Evolutionary conservation across 2,329 filamentous ascomycete species (phyloP), one percentile per base, ranked within the genome.

Genomic region (Moelleriella libera): DNA sequence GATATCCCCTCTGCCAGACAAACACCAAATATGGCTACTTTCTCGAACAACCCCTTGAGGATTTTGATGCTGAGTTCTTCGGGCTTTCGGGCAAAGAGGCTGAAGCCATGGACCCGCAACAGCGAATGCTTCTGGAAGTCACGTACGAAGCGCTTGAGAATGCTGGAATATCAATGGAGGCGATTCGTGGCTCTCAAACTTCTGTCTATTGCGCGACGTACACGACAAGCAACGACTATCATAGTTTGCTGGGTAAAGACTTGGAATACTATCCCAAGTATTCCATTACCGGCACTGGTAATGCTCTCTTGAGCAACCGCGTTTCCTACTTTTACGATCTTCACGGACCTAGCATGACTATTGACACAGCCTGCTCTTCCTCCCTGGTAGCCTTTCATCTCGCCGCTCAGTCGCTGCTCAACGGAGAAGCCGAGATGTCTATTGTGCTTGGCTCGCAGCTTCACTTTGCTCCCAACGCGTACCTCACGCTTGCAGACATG

Each of bases 101-200:
- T 12, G 12, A 8, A 12, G 34, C 34, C 8, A 37, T 37, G 34
- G 34, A 37, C 12, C 34, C 34, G 2, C 34, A 37, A 12, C 34
- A 37, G 34, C 34, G 34, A 2, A 37, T 37, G 8, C 34, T 37
- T 2, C 34, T 37, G 34, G 34, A 37, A 37, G 12, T 12, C 8
- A 12, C 34, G 8, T 37, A 9, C 12, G 34, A 37, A 12, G 34
- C 34, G 12, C 12, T 37, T 8, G 34, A 37, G 34, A 37, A 12
- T 12, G 34, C 34, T 2, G 34, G 34, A 21, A 3, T 21, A 21
- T 21, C 21, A 21, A 21, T 21, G 21, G 21, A 68, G 21, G 53
- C 58, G 11, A 64, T 70, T 43, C 59, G 68, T 9, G 68, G 68
- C 12, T 63, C 65, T 49, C 58, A 69, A 41, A 63, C 69, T 1